Conservation (phyloP, 2,329 filamentous ascomycete species). For the Talaromyces islandicus region DNA sequence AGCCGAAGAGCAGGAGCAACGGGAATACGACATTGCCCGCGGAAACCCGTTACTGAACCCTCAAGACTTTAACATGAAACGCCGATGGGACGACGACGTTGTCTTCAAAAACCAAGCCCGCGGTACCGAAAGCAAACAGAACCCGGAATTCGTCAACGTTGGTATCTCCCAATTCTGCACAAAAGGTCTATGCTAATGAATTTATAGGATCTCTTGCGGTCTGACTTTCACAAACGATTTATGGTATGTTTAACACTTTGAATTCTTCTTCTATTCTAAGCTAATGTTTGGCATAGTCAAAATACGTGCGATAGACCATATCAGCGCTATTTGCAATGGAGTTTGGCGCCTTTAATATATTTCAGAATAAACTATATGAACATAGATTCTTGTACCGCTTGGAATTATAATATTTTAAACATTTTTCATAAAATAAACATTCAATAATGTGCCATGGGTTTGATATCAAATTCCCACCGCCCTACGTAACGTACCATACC, state of each 20-base stretch:
- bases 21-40: constrained; percentile 80
- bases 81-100: constrained; percentile 93
- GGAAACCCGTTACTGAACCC: constrained; percentile 87
- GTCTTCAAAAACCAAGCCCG: constrained; percentile 98
- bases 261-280: not conserved
- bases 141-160: constrained; percentile 96
- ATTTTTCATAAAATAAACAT: not conserved
- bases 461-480: constrained; percentile 1
- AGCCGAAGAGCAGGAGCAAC: constrained; percentile 74
- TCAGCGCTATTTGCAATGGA: not conserved
- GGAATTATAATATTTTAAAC: not conserved
- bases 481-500: not conserved
- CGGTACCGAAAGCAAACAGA: constrained; percentile 85
- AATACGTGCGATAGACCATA: constrained; percentile 39
- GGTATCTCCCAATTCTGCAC: constrained; percentile 28
- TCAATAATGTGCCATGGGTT: not conserved
- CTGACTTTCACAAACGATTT: constrained; percentile 96
- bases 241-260: constrained; percentile 54
- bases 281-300: constrained; percentile 31
- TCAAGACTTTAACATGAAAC: constrained; percentile 83
- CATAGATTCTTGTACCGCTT: not conserved
- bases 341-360: not conserved
- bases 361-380: not conserved
- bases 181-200: constrained; percentile 5
- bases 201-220: constrained; percentile 71